Conservation (phyloP, 306 rosid species). For the Alnus glutinosa region DNA sequence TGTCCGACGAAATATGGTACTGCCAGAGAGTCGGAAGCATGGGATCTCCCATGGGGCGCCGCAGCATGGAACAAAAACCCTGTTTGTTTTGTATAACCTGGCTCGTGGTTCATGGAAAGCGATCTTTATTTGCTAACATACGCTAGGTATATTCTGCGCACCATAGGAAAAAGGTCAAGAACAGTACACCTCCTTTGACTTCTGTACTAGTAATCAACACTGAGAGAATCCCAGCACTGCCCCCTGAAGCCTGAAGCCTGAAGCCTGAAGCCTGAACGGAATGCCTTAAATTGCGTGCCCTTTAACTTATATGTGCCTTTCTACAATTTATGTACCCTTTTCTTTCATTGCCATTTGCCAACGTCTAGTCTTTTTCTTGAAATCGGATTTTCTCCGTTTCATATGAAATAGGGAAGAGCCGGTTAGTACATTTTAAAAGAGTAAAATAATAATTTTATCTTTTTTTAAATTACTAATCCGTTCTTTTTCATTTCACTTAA, state of each 20-base stretch:
- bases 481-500: no score
- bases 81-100: no score
- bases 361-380: no score
- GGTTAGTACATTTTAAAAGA: no score
- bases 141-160: neutral
- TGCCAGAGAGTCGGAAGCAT: no score
- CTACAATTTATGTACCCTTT: neutral
- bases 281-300: conserved; percentile 69
- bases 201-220: neutral
- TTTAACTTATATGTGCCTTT: conserved; percentile 4
- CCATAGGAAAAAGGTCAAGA: conserved; percentile 6
- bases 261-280: conserved; percentile 1
- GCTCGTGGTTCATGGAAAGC: neutral
- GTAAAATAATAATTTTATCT: no score
- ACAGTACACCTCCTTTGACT: conserved; percentile 43
- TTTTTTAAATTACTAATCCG: no score
- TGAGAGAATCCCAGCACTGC: conserved; percentile 17
- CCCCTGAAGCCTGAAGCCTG: neutral
- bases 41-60: no score
- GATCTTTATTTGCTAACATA: neutral
- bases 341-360: neutral
- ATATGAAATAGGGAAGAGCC: no score
- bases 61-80: no score
- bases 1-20: no score
- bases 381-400: no score